Evolutionary conservation across 2,329 filamentous ascomycete genomes (phyloP).

Genomic region (Neoarthrinium moseri): DNA sequence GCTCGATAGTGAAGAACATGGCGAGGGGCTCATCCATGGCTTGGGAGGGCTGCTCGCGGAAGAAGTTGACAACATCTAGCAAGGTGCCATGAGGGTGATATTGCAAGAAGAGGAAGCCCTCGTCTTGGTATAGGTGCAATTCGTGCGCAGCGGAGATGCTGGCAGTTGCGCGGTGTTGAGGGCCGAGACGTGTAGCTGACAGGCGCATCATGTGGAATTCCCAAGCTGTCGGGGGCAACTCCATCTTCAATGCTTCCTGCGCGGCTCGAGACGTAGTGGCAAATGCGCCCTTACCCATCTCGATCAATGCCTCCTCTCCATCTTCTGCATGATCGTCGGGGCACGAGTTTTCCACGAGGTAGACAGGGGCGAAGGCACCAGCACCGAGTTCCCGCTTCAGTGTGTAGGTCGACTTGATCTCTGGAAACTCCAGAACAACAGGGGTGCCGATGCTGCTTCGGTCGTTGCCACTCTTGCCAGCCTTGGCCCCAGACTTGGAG

Average conservation of each 20-base stretch:
- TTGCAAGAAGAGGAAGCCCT: conserved; percentile 85
- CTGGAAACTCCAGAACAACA: conserved; percentile 67
- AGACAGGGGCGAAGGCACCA: conserved; percentile 93
- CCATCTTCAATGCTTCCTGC: conserved; percentile 92
- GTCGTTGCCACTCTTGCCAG: conserved; percentile 54
- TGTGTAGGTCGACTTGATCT: conserved; percentile 66
- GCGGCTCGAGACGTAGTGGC: conserved; percentile 52
- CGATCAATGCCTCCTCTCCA: conserved; percentile 39
- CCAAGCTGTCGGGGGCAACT: conserved; percentile 84
- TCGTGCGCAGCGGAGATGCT: conserved; percentile 84
- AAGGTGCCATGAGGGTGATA: conserved; percentile 88
- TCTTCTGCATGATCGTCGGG: conserved; percentile 38
- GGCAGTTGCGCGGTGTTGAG: conserved; percentile 67
- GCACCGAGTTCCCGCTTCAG: conserved; percentile 85
- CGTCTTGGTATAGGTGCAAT: conserved; percentile 87
- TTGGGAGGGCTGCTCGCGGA: conserved; percentile 67
- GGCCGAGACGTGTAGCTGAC: conserved; percentile 72
- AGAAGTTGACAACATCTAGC: conserved; percentile 89
- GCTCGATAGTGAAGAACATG: conserved; percentile 94
- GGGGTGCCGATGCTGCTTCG: conserved; percentile 56
- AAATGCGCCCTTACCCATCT: conserved; percentile 63
- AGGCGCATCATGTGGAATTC: conserved; percentile 95
- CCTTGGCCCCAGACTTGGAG: conserved; percentile 64
- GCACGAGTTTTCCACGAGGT: conserved; percentile 76
- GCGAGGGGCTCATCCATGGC: conserved; percentile 87